Evolutionary conservation across 2,329 filamentous ascomycete species (phyloP).

Genomic region (Podosphaera fusca): DNA sequence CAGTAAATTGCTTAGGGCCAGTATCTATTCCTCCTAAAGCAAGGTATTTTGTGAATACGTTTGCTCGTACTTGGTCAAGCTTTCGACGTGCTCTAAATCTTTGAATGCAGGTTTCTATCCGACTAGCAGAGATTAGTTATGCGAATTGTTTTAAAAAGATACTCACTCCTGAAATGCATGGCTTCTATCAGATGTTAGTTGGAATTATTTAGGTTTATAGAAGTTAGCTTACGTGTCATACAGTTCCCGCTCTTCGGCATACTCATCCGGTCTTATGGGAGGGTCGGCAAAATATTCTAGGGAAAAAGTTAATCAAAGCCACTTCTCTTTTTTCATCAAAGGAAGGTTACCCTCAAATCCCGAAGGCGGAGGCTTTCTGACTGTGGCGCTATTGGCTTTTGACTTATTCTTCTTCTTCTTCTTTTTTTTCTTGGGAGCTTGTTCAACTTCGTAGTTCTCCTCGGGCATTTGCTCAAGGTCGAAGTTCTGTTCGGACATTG

Average conservation of each 20-base stretch:
- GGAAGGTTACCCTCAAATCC: slow-evolving; percentile 40
- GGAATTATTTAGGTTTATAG: slow-evolving; percentile 4
- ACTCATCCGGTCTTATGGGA: slow-evolving; percentile 48
- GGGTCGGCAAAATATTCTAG: slow-evolving; percentile 55
- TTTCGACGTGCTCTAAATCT: slow-evolving; percentile 59
- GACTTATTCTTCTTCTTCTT: slow-evolving; percentile 22
- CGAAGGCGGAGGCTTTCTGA: slow-evolving; percentile 19
- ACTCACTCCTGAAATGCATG: slow-evolving; percentile 31
- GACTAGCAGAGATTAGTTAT: slow-evolving; percentile 20
- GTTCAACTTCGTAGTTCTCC: too few species aligned
- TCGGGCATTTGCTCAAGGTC: too few species aligned
- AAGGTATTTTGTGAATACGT: slow-evolving; percentile 60
- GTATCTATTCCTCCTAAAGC: slow-evolving; percentile 59
- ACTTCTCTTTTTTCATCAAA: not conserved
- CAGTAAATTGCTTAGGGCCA: slow-evolving; percentile 33
- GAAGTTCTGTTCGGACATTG: too few species aligned
- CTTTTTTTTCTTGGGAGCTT: slow-evolving; percentile 7
- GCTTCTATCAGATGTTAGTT: slow-evolving; percentile 20
- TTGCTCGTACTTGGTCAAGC: slow-evolving; percentile 35
- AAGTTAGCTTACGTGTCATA: slow-evolving; percentile 37
- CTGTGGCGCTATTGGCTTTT: slow-evolving; percentile 13
- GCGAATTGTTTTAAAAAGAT: not conserved
- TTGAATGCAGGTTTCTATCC: slow-evolving; percentile 68
- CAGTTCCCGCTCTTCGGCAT: slow-evolving; percentile 38
- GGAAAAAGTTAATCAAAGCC: not conserved